Evolutionary conservation across 164 flowering plant genomes (phyloP), one percentile per base, ranked within the genome.

Genomic region (Litsea cubeba): DNA sequence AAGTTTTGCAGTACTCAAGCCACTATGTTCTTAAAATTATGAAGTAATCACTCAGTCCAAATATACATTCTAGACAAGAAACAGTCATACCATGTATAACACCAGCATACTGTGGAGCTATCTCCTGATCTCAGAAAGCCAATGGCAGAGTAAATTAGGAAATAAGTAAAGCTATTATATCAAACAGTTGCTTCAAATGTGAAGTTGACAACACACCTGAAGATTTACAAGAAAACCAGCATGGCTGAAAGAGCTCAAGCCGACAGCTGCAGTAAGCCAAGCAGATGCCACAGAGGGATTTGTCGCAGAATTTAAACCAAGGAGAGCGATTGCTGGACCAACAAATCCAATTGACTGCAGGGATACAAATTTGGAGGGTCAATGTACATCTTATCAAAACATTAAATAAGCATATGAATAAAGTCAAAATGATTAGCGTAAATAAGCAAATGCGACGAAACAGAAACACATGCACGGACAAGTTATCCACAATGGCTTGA

Each of bases 221-320:
- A 95, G 85, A 75, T 95, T 95, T 73, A 95, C 97, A 79, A 93
- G 97, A 82, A 95, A 95, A 74, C 97, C 99, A 66, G 87, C 90
- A 69, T 93, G 98, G 81, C 99, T 89, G 81, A 95, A 95, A 62
- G 99, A 85, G 79, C 88, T 95, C 74, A 95, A 81, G 67, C 92
- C 98, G 74, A 93, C 89, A 51, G 99, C 98, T 78, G 86, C 70
- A 26, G 96, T 89, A 62, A 93, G 95, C 99, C 99, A 95, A 57
- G 88, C 91, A 81, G 98, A 90, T 72, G 96, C 99, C 69, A 88
- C 64, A 7, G 78, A 30, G 58, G 98, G 95, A 76, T 75, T 85
- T 77, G 75, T 87, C 76, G 99, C 90, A 50, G 81, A 70, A 62
- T 88, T 87, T 71, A 95, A 76, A 71, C 95, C 90, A 76, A 91